Evolutionary conservation across 2,329 filamentous ascomycete species (phyloP).

Genomic region (Alternaria brassicicola): DNA sequence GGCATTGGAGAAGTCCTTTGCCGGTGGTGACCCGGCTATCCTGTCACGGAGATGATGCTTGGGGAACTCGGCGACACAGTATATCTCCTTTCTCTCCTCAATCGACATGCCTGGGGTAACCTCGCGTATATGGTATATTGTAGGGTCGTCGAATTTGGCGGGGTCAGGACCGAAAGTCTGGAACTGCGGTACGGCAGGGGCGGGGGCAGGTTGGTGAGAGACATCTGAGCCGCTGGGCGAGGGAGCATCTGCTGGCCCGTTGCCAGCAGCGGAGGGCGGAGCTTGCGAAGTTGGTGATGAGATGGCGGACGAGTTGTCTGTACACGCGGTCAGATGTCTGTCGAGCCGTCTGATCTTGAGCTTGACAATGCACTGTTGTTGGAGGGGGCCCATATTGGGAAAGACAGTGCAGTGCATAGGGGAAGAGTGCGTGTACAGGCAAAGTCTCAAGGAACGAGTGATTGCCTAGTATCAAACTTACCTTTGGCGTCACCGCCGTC

Average conservation of each 20-base stretch:
- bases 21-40: constrained; percentile 86
- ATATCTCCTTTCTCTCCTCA: constrained; percentile 86
- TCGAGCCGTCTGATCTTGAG: neutral
- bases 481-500: constrained; percentile 68
- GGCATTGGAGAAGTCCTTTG: constrained; percentile 92
- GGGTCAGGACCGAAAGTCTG: constrained; percentile 94
- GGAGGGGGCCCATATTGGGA: neutral
- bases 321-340: constrained; percentile 12
- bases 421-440: neutral
- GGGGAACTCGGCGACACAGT: constrained; percentile 84
- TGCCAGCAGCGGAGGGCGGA: constrained; percentile 56
- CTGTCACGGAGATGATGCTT: constrained; percentile 79
- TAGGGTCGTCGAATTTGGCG: constrained; percentile 87
- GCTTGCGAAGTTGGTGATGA: constrained; percentile 53
- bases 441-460: neutral
- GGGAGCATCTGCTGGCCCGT: constrained; percentile 66
- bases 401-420: neutral
- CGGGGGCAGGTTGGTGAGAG: constrained; percentile 65
- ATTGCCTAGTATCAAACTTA: constrained; percentile 14
- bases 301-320: constrained; percentile 48
- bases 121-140: constrained; percentile 88
- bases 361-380: neutral
- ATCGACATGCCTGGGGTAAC: constrained; percentile 77
- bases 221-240: constrained; percentile 64
- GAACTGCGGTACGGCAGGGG: constrained; percentile 69